Evolutionary conservation across 371 early-diverging fungal species (phyloP), one percentile per base, ranked within the genome.

Genomic region (Mucor saturninus): DNA sequence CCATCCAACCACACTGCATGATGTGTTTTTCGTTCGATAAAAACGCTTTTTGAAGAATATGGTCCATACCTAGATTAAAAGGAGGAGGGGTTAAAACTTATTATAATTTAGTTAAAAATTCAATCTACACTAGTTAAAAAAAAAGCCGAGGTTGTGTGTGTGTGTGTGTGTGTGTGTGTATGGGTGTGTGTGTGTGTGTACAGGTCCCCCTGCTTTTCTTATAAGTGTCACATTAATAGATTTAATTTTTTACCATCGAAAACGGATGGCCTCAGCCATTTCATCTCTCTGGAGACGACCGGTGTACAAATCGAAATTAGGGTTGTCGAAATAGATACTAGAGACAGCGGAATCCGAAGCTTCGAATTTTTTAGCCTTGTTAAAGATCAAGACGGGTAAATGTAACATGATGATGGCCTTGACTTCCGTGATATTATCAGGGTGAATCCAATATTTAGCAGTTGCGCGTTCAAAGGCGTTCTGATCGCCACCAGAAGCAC

Each of bases 381-480:
- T 64, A 59, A 71, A 78, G 48, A 98, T 89, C 51, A 96, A 85
- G 13, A 98, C 91, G 10, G 99, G 99, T 59, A 99, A 83, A 72
- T 97, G 88, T 71, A 91, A 87, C 66, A 97, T 86, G 57, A 98
- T 93, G 68, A 87, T 80, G 65, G 90, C 88, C 71, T 96, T 95
- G 74, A 99, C 88, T 65, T 96, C 95, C 63, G 92, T 93, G 37
- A 98, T 87, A 68, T 97, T 97, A 72, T 98, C 97, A 2, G 93
- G 93, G 62, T 95, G 95, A 6, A 99, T 94, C 98, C 98, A 99
- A 79, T 96, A 99, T 79, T 73, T 73, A 8, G 71, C 67, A 6
- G 74, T 71, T 3, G 68, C 72, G 15, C 96, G 85, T 21, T 96
- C 94, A 56, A 71, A 71, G 10, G 67, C 67, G 48, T 66, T 71